These are phyloP conservation scores for Chaetomium cochliodes DNA, from an alignment of 495 filamentous ascomycete genomes.

Conservation along the genomic window DNA sequence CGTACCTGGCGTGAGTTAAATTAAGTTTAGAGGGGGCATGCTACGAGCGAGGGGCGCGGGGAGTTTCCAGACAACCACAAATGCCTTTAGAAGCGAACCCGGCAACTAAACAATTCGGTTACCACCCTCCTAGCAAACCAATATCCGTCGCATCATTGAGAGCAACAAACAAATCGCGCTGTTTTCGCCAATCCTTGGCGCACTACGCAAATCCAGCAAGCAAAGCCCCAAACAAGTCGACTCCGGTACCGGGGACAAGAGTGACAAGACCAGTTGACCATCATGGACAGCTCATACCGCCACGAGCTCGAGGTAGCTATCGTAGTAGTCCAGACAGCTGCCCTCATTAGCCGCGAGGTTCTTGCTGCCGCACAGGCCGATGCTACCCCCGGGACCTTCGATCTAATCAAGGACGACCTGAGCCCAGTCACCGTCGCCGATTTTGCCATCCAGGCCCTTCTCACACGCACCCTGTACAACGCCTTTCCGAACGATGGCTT, in stretches of 20 bases:
- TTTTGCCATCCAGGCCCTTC: slow-evolving; percentile 63
- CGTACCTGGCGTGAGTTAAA: too few species aligned
- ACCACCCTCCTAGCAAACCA: too few species aligned
- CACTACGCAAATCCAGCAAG: not conserved
- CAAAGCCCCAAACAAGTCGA: not conserved
- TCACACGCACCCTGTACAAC: slow-evolving; percentile 54
- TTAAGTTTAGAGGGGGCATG: too few species aligned
- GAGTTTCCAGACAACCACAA: too few species aligned
- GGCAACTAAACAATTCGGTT: too few species aligned
- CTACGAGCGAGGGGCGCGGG: too few species aligned
- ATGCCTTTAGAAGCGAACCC: too few species aligned
- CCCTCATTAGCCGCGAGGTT: slow-evolving; percentile 40
- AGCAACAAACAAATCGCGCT: too few species aligned
- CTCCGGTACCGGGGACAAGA: slow-evolving; percentile 6
- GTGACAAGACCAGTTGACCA: not conserved
- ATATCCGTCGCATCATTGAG: too few species aligned
- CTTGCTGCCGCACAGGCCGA: slow-evolving; percentile 30
- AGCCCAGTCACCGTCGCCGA: slow-evolving; percentile 67
- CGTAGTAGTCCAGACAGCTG: slow-evolving; percentile 35
- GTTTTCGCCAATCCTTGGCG: not conserved
- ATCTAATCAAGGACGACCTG: slow-evolving; percentile 53
- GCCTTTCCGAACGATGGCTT: slow-evolving; percentile 58
- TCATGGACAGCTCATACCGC: slow-evolving; percentile 42
- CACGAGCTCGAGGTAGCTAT: slow-evolving; percentile 38
- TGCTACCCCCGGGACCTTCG: slow-evolving; percentile 3